Base-by-base conservation (phyloP, 805 yeast species). In the baker's yeast (Saccharomyces cerevisiae) region DNA sequence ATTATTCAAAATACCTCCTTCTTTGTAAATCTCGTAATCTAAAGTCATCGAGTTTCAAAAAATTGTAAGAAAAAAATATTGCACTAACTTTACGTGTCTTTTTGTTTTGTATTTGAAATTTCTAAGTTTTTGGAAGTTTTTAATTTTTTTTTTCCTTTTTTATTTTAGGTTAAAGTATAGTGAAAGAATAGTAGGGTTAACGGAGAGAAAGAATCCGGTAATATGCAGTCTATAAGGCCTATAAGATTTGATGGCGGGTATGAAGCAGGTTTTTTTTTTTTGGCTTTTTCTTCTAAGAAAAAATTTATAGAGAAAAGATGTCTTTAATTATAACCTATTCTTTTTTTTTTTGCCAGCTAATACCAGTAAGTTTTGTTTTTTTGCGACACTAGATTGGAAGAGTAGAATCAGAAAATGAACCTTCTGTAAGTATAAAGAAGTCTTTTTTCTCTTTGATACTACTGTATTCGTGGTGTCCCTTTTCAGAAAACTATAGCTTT, bases 1-100 rank as follows among this genome's bases (percentile, higher is more conserved):
- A 53, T 76, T 76, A 56, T 83, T 78, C 54, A 89, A 73, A 48
- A 86, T 74, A 21, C 74, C 74, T 50, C 79, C 79, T 60, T 73
- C 76, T 53, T 74, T 74, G 56, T 74, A 74, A 47, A 70, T 58
- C 52, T 73, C 76, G 61, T 73, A 74, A 57, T 69, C 72, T 30
- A 66, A 54, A 30, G 63, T 59, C 67, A 63, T 64, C 28, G 43
- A 36, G 43, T 17, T 36, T 17, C 43, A 36, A 36, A 17, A 10
- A 17, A 36, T 6, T 24, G 32, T 14, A 14, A 4, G 30, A 10
- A 31, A 9, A 27, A 11, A 10, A 31, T 14, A 17, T 28, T 3
- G 43, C 27, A 17, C 24, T 31, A 31, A 6, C 43, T 17, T 17
- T 17, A 36, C 9, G 43, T 36, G 24, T 17, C 17, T 36, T 24